These are phyloP conservation scores for Acarospora socialis DNA, from an alignment of 2,329 filamentous ascomycete genomes.

Conservation along the genomic window DNA sequence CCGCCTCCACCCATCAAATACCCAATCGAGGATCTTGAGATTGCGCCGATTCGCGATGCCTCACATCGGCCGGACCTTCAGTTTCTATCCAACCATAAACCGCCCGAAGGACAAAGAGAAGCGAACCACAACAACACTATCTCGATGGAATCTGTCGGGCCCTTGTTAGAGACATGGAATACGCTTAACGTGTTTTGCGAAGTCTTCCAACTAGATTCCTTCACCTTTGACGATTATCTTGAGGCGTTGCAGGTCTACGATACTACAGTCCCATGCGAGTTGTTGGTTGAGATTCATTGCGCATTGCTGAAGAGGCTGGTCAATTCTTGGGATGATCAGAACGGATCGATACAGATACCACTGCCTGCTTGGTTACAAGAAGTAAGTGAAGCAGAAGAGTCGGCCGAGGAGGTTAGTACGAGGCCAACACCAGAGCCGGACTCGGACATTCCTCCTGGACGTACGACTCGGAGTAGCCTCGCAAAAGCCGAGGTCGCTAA, in stretches of 20 bases:
- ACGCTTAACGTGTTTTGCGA: constrained; percentile 97
- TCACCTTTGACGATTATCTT: constrained; percentile 92
- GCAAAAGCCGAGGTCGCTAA: constrained; percentile 66
- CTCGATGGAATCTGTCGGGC: constrained; percentile 71
- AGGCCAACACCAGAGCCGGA: constrained; percentile 50
- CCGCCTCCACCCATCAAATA: constrained; percentile 72
- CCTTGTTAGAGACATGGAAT: constrained; percentile 83
- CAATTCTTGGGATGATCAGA: constrained; percentile 51
- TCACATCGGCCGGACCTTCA: constrained; percentile 59
- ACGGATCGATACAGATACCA: constrained; percentile 64
- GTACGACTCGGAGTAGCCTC: constrained; percentile 73
- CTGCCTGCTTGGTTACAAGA: constrained; percentile 62
- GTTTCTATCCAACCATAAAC: constrained; percentile 54
- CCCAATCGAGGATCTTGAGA: constrained; percentile 83
- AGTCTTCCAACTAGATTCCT: constrained; percentile 85
- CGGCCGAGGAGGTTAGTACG: constrained; percentile 41
- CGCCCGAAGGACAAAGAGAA: constrained; percentile 16
- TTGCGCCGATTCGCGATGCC: constrained; percentile 51
- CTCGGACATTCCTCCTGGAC: constrained; percentile 50
- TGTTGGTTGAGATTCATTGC: constrained; percentile 85
- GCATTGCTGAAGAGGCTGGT: constrained; percentile 79
- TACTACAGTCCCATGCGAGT: constrained; percentile 59
- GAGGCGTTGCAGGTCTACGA: constrained; percentile 71
- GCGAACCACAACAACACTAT: constrained; percentile 53
- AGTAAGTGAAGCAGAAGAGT: constrained; percentile 51